Percentiles rank a stretch among this genome's conserved stretches.
Evolutionary conservation across 23 red algal genomes (phyloP).

Genomic region (Gracilaria gracilis): DNA sequence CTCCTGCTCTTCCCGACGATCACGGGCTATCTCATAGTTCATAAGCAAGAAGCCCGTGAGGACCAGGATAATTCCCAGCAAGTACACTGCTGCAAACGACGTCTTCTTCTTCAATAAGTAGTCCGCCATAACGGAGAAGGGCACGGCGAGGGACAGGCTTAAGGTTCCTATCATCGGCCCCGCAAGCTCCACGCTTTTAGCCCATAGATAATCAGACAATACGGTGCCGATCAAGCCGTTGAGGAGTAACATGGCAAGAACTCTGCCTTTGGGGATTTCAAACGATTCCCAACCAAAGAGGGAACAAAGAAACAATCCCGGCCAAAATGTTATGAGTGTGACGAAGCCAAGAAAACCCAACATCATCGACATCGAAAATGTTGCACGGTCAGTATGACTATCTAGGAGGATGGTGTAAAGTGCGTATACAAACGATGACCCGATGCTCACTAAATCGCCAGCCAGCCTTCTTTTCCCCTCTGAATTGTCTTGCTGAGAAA

Average conservation of each 20-base stretch:
- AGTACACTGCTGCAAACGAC: constrained; percentile 45
- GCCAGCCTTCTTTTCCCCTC: constrained; percentile 9
- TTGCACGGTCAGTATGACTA: background rate
- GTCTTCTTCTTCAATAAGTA: constrained; percentile 20
- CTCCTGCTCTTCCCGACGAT: constrained; percentile 1
- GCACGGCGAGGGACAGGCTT: constrained; percentile 81
- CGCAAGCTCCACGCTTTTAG: constrained; percentile 79
- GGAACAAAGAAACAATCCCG: constrained; percentile 60
- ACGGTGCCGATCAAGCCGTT: constrained; percentile 93
- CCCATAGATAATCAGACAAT: constrained; percentile 96
- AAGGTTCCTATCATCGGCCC: constrained; percentile 91
- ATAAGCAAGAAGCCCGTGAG: constrained; percentile 73
- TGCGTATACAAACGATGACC: constrained; percentile 79
- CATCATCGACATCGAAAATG: constrained; percentile 66
- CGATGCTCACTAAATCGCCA: constrained; percentile 76
- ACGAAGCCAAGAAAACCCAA: constrained; percentile 73
- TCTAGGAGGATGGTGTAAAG: constrained; percentile 81
- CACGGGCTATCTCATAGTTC: constrained; percentile 48
- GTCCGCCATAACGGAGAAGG: constrained; percentile 80
- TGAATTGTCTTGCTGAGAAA: constrained; percentile 61
- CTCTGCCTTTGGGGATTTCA: constrained; percentile 47
- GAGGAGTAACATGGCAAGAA: constrained; percentile 53
- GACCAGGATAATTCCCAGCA: constrained; percentile 66
- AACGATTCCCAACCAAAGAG: constrained; percentile 56
- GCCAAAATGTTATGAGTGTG: constrained; percentile 32